Evolutionary conservation across 2,329 filamentous ascomycete genomes (phyloP), one percentile per base, ranked within the genome.

Genomic region (Neonectria magnoliae): DNA sequence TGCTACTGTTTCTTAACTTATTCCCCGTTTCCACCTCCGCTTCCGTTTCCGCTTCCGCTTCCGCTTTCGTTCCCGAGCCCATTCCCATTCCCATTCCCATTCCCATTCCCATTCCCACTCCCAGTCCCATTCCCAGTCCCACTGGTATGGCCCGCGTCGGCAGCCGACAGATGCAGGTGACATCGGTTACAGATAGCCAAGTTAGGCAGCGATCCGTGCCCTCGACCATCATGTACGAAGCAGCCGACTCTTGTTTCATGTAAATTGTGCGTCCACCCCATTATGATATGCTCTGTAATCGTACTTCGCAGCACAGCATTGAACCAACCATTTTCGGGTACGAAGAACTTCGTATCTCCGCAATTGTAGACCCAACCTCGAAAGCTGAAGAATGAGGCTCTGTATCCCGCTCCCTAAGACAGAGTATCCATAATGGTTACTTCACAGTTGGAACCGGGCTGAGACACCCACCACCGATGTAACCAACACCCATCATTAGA

Each of bases 211-310:
- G 41, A 60, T 44, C 55, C 48, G 55, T 60, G 57, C 51, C 20
- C 57, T 10, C 44, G 36, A 50, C 36, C 47, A 20, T 53, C 38
- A 53, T 31, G 60, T 47, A 47, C 41, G 22, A 57, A 57, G 29
- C 60, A 60, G 57, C 38, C 56, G 57, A 51, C 27, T 48, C 38
- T 57, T 61, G 62, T 65, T 62, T 65, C 62, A 62, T 62, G 41
- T 31, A 65, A 38, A 65, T 57, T 61, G 47, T 63, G 48, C 57
- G 50, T 22, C 42, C 61, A 55, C 55, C 5, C 25, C 25, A 48
- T 38, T 38, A 29, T 18, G 8, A 16, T 8, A 29, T 50, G 10
- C 22, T n/a, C 25, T 14, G 45, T 50, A 25, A 25, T 25, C 22
- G 22, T 25, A 25, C 22, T 25, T 25, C 25, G 25, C 25, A 29